These are phyloP conservation scores for Daldinia grandis DNA, from an alignment of 495 filamentous ascomycete species.

Conservation along the genomic window DNA sequence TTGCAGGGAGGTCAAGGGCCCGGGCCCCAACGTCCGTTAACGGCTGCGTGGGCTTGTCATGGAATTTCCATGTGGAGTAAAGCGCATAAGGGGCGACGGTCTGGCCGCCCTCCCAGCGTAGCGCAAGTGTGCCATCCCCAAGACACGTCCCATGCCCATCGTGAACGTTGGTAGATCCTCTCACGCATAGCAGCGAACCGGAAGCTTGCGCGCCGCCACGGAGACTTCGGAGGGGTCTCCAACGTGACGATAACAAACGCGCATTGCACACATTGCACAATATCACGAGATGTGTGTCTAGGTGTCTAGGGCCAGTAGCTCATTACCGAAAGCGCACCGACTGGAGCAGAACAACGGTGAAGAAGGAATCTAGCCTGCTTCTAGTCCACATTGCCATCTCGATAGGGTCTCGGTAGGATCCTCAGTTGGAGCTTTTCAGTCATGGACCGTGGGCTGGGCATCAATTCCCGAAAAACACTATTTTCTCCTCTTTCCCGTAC, in stretches of 20 bases:
- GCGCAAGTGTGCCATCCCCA: constrained; percentile 31
- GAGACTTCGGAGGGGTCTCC: constrained; percentile 22
- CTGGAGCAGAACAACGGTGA: constrained; percentile 38
- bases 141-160: constrained; percentile 29
- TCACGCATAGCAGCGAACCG: constrained; percentile 38
- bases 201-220: constrained; percentile 41
- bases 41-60: constrained; percentile 43
- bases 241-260: constrained; percentile 25
- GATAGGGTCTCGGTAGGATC: constrained; percentile 21
- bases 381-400: constrained; percentile 22
- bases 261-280: constrained; percentile 34
- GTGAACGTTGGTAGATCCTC: constrained; percentile 29
- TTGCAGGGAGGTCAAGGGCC: constrained; percentile 27
- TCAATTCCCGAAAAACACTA: constrained; percentile 21
- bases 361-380: constrained; percentile 27
- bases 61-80: constrained; percentile 44
- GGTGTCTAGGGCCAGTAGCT: constrained; percentile 24
- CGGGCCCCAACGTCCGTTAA: constrained; percentile 40
- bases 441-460: constrained; percentile 16
- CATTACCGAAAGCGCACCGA: constrained; percentile 41
- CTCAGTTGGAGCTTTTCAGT: constrained; percentile 8
- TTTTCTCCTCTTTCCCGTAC: constrained; percentile 4
- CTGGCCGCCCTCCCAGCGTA: constrained; percentile 36
- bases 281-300: constrained; percentile 38
- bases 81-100: constrained; percentile 29